Evolutionary conservation across 495 filamentous ascomycete species (phyloP).

Genomic region (Aspergillus avenaceus): DNA sequence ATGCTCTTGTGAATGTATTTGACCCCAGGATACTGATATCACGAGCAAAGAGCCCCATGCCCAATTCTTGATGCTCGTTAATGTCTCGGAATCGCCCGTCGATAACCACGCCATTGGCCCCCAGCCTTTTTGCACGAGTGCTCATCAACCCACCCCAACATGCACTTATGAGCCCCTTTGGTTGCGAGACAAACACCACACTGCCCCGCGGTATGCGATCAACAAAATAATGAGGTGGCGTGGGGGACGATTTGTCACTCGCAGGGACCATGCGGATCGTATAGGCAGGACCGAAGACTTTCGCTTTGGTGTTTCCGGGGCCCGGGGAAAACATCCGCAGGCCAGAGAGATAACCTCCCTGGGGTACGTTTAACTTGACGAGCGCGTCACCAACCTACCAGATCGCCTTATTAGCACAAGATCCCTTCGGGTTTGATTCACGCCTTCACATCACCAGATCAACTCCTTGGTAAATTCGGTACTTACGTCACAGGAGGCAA

Average conservation of each 20-base stretch:
- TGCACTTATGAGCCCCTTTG: conserved; percentile 48
- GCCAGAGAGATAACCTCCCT: conserved; percentile 55
- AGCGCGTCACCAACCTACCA: conserved; percentile 24
- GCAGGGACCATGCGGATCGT: conserved; percentile 41
- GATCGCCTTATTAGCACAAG: neutral
- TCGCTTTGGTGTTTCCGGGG: conserved; percentile 45
- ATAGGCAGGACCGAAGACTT: conserved; percentile 55
- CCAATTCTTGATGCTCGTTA: conserved; percentile 53
- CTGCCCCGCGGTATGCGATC: conserved; percentile 48
- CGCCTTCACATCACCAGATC: too few relatives aligned
- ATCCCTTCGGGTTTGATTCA: neutral
- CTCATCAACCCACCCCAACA: conserved; percentile 60
- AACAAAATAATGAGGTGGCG: conserved; percentile 16
- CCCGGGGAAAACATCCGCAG: conserved; percentile 55
- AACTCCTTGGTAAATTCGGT: too few relatives aligned
- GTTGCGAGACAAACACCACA: conserved; percentile 55
- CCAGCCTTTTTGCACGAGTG: conserved; percentile 40
- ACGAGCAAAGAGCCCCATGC: conserved; percentile 48
- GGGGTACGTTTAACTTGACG: conserved; percentile 42
- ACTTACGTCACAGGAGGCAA: conserved; percentile 23
- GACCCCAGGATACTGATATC: conserved; percentile 38
- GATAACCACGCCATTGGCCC: conserved; percentile 44
- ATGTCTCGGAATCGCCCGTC: conserved; percentile 58
- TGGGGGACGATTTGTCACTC: conserved; percentile 16
- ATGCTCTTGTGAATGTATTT: conserved; percentile 19